phyloP scores from a whole-genome alignment of 306 rosid genomes.

The Lathyrus aphaca region DNA sequence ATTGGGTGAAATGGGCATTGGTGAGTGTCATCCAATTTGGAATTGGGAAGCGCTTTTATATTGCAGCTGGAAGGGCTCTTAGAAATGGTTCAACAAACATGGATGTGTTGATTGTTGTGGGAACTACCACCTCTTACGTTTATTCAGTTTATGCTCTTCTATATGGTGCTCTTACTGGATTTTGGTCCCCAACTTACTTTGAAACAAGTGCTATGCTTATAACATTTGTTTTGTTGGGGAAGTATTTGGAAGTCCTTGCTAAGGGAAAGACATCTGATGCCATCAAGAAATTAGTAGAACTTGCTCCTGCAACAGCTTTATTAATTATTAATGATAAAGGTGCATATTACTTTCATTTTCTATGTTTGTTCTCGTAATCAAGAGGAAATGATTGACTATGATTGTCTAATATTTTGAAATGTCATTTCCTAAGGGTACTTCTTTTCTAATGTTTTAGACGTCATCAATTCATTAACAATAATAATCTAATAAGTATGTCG shows the following conservation, averaged over 20 bases:
- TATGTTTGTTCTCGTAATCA: slow-evolving; percentile 12
- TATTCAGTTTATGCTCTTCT: slow-evolving; percentile 91
- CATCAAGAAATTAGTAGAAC: slow-evolving; percentile 91
- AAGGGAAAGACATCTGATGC: slow-evolving; percentile 99
- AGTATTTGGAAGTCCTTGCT: slow-evolving; percentile 94
- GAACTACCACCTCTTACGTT: slow-evolving; percentile 87
- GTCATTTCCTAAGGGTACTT: slow-evolving; percentile 6
- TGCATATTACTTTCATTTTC: slow-evolving; percentile 38
- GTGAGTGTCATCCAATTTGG: slow-evolving; percentile 88
- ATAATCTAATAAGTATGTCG: not conserved
- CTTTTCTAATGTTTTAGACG: slow-evolving; percentile 16
- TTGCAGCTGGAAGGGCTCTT: slow-evolving; percentile 93
- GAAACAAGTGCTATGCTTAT: slow-evolving; percentile 99
- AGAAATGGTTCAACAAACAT: slow-evolving; percentile 94
- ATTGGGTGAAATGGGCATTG: slow-evolving; percentile 92
- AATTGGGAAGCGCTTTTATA: slow-evolving; percentile 88
- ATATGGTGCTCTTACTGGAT: slow-evolving; percentile 90
- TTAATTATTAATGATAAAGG: slow-evolving; percentile 80
- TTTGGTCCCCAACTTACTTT: slow-evolving; percentile 92
- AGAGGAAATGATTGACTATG: slow-evolving; percentile 5
- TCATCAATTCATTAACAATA: not conserved
- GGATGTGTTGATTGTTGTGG: slow-evolving; percentile 97
- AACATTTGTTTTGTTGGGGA: slow-evolving; percentile 93
- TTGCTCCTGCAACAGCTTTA: slow-evolving; percentile 81
- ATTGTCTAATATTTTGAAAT: slow-evolving; percentile 22